Evolutionary conservation across 2,329 filamentous ascomycete genomes (phyloP), one percentile per base, ranked within the genome.

Genomic region (Arthrinium puccinioides): DNA sequence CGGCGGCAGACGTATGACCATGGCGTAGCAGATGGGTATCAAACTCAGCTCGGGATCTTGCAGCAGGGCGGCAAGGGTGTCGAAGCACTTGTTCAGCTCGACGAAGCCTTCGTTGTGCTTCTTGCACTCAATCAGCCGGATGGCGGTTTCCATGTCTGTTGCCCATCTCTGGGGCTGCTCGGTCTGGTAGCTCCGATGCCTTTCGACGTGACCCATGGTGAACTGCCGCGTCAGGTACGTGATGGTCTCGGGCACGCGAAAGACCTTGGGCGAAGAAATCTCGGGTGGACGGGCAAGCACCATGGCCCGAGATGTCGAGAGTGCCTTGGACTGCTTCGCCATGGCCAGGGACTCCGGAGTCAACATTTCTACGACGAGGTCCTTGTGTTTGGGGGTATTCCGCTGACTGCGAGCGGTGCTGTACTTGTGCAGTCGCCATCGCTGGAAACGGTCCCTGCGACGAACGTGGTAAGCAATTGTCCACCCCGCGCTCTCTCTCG

Each of bases 341-440:
- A 27, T 14, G 10, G 9, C 8, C 25, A 14, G 25, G 25, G 5
- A 11, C 10, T 11, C 25, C 25, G 10, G 5, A 11, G 5, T n/a
- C 25, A n/a, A n/a, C n/a, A n/a, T n/a, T n/a, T n/a, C n/a, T n/a
- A n/a, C n/a, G 31, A 10, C 6, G 21, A 33, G 9, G 31, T 21
- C n/a, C 20, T 21, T 7, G 3, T 23, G 20, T 23, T 33, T 36
- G 33, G 11, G 18, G 19, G 7, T 23, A 19, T 6, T 36, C 33
- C 16, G 24, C 26, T 14, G 33, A n/a, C 1, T 24, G 23, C 13
- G 26, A 7, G 13, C 19, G 15, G 24, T 36, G n/a, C n/a, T 36
- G 13, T 36, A 36, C 14, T 36, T 36, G 18, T 26, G 28, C 18
- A 36, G 26, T 16, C 19, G 21, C 33, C 33, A 36, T 27, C 21